A percentile compares a stretch with the other conserved stretches of the same genome.
Evolutionary conservation across 192 early-diverging fungal species (phyloP).

Genomic region (Coemansia erecta): DNA sequence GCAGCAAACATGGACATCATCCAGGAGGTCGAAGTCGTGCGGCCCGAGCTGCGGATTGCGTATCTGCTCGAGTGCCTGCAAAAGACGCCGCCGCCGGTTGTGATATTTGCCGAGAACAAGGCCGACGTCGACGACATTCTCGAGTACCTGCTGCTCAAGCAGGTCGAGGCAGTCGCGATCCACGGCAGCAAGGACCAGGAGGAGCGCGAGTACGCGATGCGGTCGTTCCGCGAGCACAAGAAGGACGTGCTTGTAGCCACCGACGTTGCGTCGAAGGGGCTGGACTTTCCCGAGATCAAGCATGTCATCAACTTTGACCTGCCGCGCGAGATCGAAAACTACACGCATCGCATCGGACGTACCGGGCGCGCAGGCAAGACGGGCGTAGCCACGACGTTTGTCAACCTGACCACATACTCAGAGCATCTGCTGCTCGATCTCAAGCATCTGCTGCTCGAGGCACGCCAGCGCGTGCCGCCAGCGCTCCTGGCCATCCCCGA

Average conservation of each 20-base stretch:
- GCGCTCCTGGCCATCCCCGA: conserved; percentile 82
- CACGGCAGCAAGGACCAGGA: conserved; percentile 97
- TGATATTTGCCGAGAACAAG: conserved; percentile 98
- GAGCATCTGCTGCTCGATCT: conserved; percentile 93
- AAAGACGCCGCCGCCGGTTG: conserved; percentile 92
- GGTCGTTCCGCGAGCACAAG: conserved; percentile 81
- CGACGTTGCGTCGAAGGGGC: conserved; percentile 93
- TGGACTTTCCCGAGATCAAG: conserved; percentile 94
- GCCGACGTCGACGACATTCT: conserved; percentile 99
- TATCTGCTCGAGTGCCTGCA: conserved; percentile 94
- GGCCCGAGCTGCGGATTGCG: conserved; percentile 91
- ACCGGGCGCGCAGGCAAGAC: conserved; percentile 96
- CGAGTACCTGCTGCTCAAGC: conserved; percentile 92
- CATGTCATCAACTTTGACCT: conserved; percentile 99
- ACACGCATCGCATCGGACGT: conserved; percentile 95
- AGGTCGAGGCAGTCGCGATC: conserved; percentile 91
- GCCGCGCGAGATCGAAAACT: conserved; percentile 99
- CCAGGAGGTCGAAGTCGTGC: conserved; percentile 97
- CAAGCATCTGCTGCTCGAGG: conserved; percentile 88
- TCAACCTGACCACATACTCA: conserved; percentile 80
- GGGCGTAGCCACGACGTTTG: conserved; percentile 96
- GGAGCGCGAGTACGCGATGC: conserved; percentile 95
- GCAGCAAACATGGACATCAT: conserved; percentile 95
- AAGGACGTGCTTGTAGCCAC: conserved; percentile 97
- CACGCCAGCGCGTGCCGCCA: conserved; percentile 90